phyloP scores from a whole-genome alignment of 192 early-diverging fungal species.

The Kappamyces sp. region DNA sequence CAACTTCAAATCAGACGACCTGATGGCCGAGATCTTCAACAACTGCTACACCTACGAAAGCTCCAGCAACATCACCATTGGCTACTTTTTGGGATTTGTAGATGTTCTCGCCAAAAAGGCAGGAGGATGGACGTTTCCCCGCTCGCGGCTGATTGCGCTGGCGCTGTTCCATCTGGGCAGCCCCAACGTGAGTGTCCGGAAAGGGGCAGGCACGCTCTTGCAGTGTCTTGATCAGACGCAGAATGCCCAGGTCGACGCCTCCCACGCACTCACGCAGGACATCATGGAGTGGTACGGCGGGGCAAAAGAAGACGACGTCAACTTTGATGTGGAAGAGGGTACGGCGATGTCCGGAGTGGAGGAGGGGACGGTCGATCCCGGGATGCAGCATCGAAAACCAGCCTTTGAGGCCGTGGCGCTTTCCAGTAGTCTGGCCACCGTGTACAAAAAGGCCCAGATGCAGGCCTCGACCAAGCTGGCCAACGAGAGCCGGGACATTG shows the following conservation, averaged over 20 bases:
- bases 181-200: conserved; percentile 59
- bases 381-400: conserved; percentile 12
- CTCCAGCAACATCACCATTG: conserved; percentile 38
- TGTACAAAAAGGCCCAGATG: conserved; percentile 76
- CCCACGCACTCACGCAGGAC: conserved; percentile 13
- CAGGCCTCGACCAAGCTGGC: conserved; percentile 64
- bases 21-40: conserved; percentile 60
- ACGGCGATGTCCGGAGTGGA: conserved; percentile 18
- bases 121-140: conserved; percentile 20
- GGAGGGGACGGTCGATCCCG: conserved; percentile 13
- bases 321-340: conserved; percentile 23
- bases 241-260: conserved; percentile 28
- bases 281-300: conserved; percentile 11
- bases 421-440: conserved; percentile 60
- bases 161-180: conserved; percentile 79
- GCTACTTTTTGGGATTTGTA: conserved; percentile 65
- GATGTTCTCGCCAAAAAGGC: conserved; percentile 58
- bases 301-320: conserved; percentile 12
- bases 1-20: conserved; percentile 30
- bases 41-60: conserved; percentile 57
- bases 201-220: conserved; percentile 64
- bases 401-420: conserved; percentile 55
- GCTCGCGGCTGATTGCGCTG: conserved; percentile 50
- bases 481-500: conserved; percentile 54
- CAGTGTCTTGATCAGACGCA: conserved; percentile 63